Percentiles rank a stretch among this genome's conserved stretches.
Evolutionary conservation across 768 basidiomycete species (phyloP).

Genomic region (Cubamyces sp.): DNA sequence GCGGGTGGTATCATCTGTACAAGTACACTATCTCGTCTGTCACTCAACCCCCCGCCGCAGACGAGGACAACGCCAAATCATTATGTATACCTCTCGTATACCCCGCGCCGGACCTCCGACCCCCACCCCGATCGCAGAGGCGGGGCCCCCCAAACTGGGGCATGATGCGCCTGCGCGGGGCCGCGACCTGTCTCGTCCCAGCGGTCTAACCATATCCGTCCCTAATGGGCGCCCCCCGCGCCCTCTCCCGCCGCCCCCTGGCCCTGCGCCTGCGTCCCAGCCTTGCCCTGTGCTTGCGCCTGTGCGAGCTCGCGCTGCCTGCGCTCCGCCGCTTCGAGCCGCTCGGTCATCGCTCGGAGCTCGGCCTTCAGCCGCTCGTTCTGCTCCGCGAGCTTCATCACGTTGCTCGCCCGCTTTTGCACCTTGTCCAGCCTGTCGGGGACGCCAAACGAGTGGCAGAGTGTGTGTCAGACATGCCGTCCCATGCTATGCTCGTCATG

Average conservation of each 20-base stretch:
- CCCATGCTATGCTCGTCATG: too few relatives aligned
- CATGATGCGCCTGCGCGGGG: constrained; percentile 5
- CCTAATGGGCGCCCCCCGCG: constrained; percentile 10
- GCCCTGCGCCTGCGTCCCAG: constrained; percentile 4
- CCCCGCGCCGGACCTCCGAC: neutral
- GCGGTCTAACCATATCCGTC: neutral
- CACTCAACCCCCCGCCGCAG: neutral
- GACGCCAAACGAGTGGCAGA: constrained; percentile 4
- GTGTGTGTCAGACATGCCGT: neutral
- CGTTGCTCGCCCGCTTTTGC: constrained; percentile 77
- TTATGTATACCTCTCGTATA: neutral
- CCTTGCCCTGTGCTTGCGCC: constrained; percentile 21
- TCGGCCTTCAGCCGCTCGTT: constrained; percentile 79
- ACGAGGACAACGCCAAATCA: neutral
- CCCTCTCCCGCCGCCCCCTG: neutral
- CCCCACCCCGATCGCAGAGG: neutral
- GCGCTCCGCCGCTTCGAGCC: constrained; percentile 75
- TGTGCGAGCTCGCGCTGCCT: constrained; percentile 53
- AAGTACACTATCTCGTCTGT: neutral
- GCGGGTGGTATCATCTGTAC: constrained; percentile 1
- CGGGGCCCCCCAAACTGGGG: neutral
- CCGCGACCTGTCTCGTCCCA: neutral
- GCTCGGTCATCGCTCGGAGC: constrained; percentile 73
- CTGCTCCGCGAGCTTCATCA: constrained; percentile 76
- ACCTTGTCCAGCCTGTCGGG: constrained; percentile 37